phyloP scores from a whole-genome alignment of 2,329 filamentous ascomycete genomes.

The Mariannaea sp. region DNA sequence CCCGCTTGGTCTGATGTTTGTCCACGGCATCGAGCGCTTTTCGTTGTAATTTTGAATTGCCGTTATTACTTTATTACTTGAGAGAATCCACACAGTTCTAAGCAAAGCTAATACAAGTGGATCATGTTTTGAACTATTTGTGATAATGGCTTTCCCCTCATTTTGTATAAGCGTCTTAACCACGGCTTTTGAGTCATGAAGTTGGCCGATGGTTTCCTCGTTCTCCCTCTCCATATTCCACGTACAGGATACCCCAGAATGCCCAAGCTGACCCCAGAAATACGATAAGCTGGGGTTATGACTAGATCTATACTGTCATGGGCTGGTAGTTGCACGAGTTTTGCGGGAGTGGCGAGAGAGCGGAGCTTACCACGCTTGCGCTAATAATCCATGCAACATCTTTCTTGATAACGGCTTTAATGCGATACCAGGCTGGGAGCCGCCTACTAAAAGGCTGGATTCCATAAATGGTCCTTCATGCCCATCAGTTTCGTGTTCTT shows the following conservation, averaged over 20 bases:
- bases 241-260: slow-evolving; percentile 17
- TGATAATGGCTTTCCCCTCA: neutral
- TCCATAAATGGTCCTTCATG: slow-evolving; percentile 4
- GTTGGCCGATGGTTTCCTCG: neutral
- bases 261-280: slow-evolving; percentile 15
- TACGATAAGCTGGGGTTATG: slow-evolving; percentile 20
- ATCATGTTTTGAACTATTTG: neutral
- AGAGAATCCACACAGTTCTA: slow-evolving; percentile 5
- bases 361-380: neutral
- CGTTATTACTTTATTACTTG: too few species aligned
- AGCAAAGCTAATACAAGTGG: neutral
- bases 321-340: neutral
- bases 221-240: neutral
- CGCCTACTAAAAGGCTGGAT: neutral
- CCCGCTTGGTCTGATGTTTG: neutral
- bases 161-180: neutral
- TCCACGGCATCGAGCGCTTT: neutral
- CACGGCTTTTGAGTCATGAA: neutral
- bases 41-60: neutral
- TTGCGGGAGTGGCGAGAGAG: neutral
- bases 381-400: too few species aligned
- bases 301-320: slow-evolving; percentile 9
- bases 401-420: too few species aligned
- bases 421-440: too few species aligned
- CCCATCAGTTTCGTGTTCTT: neutral